Percentiles rank a stretch among this genome's conserved stretches.
Evolutionary conservation across 805 yeast species (phyloP).

Genomic region (Hanseniaspora mollemarum): DNA sequence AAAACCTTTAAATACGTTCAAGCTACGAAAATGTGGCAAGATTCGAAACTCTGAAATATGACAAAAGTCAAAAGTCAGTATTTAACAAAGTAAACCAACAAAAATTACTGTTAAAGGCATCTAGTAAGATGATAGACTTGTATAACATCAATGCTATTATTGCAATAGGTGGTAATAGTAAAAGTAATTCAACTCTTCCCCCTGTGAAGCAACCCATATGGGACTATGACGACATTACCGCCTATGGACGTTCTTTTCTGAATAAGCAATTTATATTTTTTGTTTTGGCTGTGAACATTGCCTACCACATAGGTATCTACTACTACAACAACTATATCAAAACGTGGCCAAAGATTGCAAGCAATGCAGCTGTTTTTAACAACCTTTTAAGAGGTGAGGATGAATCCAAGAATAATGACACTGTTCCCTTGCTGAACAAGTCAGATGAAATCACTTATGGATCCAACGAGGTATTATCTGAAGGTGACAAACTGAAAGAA

Average conservation of each 20-base stretch:
- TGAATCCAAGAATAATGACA: slow-evolving; percentile 9
- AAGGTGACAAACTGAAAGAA: slow-evolving; percentile 31
- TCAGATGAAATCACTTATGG: slow-evolving; percentile 6
- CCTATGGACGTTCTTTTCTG: slow-evolving; percentile 38
- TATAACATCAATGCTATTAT: background rate
- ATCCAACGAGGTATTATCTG: slow-evolving; percentile 10
- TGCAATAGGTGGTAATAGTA: background rate
- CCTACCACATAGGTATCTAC: slow-evolving; percentile 24
- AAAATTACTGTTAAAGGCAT: too few species aligned
- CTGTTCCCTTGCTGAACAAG: slow-evolving; percentile 9
- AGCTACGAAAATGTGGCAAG: too few species aligned
- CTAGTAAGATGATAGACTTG: slow-evolving; percentile 6
- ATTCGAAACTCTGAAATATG: too few species aligned
- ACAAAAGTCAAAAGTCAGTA: too few species aligned
- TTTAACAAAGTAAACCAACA: too few species aligned
- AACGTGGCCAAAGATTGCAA: slow-evolving; percentile 19
- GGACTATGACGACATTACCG: slow-evolving; percentile 52
- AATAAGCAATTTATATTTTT: slow-evolving; percentile 24
- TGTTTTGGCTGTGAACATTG: background rate
- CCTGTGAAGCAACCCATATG: slow-evolving; percentile 29
- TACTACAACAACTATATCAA: slow-evolving; percentile 25
- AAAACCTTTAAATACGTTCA: background rate
- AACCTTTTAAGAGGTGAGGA: slow-evolving; percentile 1
- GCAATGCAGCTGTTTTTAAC: slow-evolving; percentile 17
- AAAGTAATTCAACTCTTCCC: background rate